phyloP scores from a whole-genome alignment of 768 basidiomycete genomes.

The Lactifluus pinguis region DNA sequence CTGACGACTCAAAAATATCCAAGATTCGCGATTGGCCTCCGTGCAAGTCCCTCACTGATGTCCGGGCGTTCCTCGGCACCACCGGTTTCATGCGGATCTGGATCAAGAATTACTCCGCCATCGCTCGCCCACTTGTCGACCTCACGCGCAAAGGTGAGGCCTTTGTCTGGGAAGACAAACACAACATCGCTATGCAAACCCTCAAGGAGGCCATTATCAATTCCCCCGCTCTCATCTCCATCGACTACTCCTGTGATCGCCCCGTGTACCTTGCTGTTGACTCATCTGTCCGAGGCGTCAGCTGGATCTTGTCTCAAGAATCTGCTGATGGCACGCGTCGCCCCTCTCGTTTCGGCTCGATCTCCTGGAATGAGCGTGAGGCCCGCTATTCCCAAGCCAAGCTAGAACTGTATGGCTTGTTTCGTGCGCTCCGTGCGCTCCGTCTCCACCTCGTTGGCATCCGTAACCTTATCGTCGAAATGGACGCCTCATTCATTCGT shows the following conservation, averaged over 20 bases:
- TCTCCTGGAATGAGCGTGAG: too few relatives aligned
- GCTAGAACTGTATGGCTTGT: too few relatives aligned
- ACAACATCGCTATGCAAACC: conserved; percentile 26
- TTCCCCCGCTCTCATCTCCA: too few relatives aligned
- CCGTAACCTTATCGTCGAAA: too few relatives aligned
- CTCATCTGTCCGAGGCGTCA: conserved; percentile 22
- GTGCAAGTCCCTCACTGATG: conserved; percentile 16
- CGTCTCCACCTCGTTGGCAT: too few relatives aligned
- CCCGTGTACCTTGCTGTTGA: conserved; percentile 20
- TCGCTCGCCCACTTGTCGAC: too few relatives aligned
- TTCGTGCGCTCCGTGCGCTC: too few relatives aligned
- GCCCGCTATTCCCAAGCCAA: too few relatives aligned
- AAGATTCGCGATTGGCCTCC: conserved; percentile 18
- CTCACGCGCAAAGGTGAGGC: background rate
- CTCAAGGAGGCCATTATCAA: conserved; percentile 23
- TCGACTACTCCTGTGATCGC: too few relatives aligned
- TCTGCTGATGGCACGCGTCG: conserved; percentile 16
- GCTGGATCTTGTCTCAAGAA: conserved; percentile 25
- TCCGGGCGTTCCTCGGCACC: conserved; percentile 3
- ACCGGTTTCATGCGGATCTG: conserved; percentile 18
- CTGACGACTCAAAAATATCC: too few relatives aligned
- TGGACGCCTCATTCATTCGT: too few relatives aligned
- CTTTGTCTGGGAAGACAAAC: background rate
- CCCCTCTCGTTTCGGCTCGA: conserved; percentile 32
- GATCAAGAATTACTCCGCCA: background rate